These are phyloP conservation scores for Kwoniella europaea DNA, from an alignment of 768 basidiomycete genomes.

Conservation along the genomic window DNA sequence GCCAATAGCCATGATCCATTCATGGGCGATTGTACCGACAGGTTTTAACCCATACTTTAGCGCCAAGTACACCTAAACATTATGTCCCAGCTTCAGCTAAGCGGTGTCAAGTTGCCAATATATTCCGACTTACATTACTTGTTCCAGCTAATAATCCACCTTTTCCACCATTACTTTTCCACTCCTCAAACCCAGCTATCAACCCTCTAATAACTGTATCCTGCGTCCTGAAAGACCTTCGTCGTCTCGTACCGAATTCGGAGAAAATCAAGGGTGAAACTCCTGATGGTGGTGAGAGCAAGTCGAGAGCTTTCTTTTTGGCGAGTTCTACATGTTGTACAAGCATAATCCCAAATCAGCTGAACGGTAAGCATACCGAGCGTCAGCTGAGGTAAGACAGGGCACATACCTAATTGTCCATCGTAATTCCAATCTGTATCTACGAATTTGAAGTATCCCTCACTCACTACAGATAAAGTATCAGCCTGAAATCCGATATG, in stretches of 20 bases:
- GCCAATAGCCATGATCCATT: slow-evolving; percentile 66
- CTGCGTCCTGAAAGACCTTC: slow-evolving; percentile 66
- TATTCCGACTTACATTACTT: too few relatives aligned
- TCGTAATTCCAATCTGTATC: slow-evolving; percentile 82
- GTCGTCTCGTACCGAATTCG: slow-evolving; percentile 60
- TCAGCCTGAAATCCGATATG: slow-evolving; percentile 2
- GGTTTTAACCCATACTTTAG: slow-evolving; percentile 69
- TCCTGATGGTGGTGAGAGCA: slow-evolving; percentile 56
- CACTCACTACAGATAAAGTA: slow-evolving; percentile 65
- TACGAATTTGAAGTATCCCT: slow-evolving; percentile 79
- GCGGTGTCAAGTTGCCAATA: too few relatives aligned
- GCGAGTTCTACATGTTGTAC: slow-evolving; percentile 66
- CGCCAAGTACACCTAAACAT: slow-evolving; percentile 77
- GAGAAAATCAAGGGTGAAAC: slow-evolving; percentile 48
- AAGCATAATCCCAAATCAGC: not conserved
- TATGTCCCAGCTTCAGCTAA: not conserved
- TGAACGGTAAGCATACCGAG: not conserved
- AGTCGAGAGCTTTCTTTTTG: slow-evolving; percentile 69
- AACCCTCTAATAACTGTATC: slow-evolving; percentile 76
- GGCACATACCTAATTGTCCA: slow-evolving; percentile 71
- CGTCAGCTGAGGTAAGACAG: not conserved
- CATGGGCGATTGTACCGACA: slow-evolving; percentile 67
- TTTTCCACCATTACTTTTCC: slow-evolving; percentile 50
- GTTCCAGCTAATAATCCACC: slow-evolving; percentile 72
- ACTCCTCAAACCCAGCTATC: slow-evolving; percentile 67